Base-by-base conservation (phyloP, 495 filamentous ascomycete genomes). In the Talaromyces proteolyticus region DNA sequence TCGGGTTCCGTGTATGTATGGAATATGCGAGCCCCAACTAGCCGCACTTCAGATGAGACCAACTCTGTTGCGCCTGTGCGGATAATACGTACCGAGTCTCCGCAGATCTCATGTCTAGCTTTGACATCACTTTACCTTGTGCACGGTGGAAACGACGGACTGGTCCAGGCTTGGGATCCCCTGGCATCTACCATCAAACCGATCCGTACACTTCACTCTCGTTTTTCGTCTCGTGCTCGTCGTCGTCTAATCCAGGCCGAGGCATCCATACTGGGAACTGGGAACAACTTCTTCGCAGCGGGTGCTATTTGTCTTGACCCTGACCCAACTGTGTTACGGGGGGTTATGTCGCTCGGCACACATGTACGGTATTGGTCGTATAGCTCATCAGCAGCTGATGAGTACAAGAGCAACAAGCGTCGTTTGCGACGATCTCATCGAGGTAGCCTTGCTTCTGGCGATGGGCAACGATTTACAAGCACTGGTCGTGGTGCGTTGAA, bases 91-190 rank as follows among this genome's bases (percentile, higher is more conserved):
- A 97, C 93, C 0, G 89, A 96, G 20, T 96, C 93, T 0, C 91
- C 93, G 0, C 77, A 88, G 56, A 82, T 98, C 10, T 86, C 92
- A 8, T 89, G 81, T 55, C 66, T 98, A n/a, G 93, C 85, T 5
- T 62, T 96, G 18, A 88, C 91, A 2, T 89, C 91, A 10, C 74
- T 97, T 6, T 90, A 92, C 58, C 66, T 98, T 21, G 85, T 96
- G 1, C 89, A 95, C 63, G 93, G 93, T 22, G 93, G 93, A 39
- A 95, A 88, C 55, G 93, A 98, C 63, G 92, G 93, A 8, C 79
- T 97, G 6, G 91, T 97, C 6, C 93, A 97, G 60, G 88, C 89
- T 5, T 98, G 94, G 94, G 93, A 98, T 72, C 90, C 88, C 18
- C 69, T 98, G 20, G 89, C 86, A 2, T 97, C 93, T 0, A 86